These are phyloP conservation scores for Litsea cubeba DNA, from an alignment of 164 flowering plant genomes.

Conservation along the genomic window DNA sequence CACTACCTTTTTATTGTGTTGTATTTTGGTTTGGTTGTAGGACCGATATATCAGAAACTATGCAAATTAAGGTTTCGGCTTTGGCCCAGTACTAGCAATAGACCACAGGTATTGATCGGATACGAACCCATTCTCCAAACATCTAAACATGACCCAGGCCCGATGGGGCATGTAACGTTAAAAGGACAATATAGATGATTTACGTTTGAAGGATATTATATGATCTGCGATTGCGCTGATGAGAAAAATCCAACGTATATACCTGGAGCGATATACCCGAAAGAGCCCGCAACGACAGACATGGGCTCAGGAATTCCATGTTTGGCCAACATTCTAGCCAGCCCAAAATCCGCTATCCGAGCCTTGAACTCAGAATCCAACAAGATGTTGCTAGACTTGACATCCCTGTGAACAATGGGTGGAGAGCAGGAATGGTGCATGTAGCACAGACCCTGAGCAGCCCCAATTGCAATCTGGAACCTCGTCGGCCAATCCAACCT, in stretches of 20 bases:
- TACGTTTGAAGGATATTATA: too few relatives aligned
- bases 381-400: slow-evolving; percentile 83
- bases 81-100: too few relatives aligned
- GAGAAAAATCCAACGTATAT: too few relatives aligned
- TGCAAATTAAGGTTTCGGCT: too few relatives aligned
- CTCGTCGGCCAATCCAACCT: slow-evolving; percentile 72
- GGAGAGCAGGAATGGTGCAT: slow-evolving; percentile 87
- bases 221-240: neutral
- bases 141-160: too few relatives aligned
- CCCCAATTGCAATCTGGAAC: slow-evolving; percentile 63
- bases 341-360: slow-evolving; percentile 77
- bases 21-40: too few relatives aligned
- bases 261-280: slow-evolving; percentile 95
- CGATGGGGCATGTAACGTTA: too few relatives aligned
- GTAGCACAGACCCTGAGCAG: slow-evolving; percentile 81
- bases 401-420: slow-evolving; percentile 74
- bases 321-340: slow-evolving; percentile 59
- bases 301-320: slow-evolving; percentile 46
- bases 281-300: slow-evolving; percentile 78
- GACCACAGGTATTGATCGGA: too few relatives aligned
- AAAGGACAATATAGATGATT: too few relatives aligned
- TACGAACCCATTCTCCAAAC: too few relatives aligned
- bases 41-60: too few relatives aligned
- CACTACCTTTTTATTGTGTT: too few relatives aligned
- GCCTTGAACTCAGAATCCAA: slow-evolving; percentile 70